Evolutionary conservation across 2,329 filamentous ascomycete genomes (phyloP).

Genomic region (Chrysosporium queenslandicum): DNA sequence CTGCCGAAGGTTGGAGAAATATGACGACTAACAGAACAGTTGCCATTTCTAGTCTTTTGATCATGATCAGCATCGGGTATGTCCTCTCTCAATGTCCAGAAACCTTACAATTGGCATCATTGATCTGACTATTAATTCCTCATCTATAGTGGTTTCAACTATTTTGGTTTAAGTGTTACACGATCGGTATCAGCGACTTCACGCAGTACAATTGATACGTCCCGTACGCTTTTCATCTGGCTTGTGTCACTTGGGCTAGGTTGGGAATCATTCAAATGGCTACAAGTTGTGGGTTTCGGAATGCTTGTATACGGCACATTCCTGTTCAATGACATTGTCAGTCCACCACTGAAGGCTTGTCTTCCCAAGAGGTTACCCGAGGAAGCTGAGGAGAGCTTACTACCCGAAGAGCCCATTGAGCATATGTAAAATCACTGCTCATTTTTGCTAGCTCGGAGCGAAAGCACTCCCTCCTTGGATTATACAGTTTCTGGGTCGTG

Average conservation of each 20-base stretch:
- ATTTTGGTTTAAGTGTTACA: conserved; percentile 92
- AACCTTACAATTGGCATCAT: not conserved
- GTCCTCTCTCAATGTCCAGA: conserved; percentile 24
- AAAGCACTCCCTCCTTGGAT: too few relatives aligned
- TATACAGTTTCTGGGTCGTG: too few relatives aligned
- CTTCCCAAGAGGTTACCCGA: conserved; percentile 45
- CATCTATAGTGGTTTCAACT: conserved; percentile 76
- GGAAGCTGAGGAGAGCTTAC: conserved; percentile 34
- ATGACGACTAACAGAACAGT: conserved; percentile 63
- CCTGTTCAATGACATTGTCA: conserved; percentile 88
- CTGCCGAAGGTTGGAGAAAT: conserved; percentile 72
- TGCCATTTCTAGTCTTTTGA: conserved; percentile 67
- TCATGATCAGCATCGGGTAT: conserved; percentile 97
- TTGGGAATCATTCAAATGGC: conserved; percentile 96
- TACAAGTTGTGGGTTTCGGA: conserved; percentile 81
- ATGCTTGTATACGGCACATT: conserved; percentile 94
- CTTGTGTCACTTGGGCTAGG: conserved; percentile 82
- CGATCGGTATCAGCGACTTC: conserved; percentile 82
- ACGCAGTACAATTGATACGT: conserved; percentile 92
- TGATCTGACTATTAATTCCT: not conserved
- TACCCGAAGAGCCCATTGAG: conserved; percentile 78
- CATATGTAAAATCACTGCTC: conserved; percentile 39
- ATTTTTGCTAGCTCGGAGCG: too few relatives aligned
- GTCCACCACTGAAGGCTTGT: conserved; percentile 63
- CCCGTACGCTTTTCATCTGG: conserved; percentile 97